Conservation (phyloP, 2,329 filamentous ascomycete species). For the Thermothelomyces thermophilus region DNA sequence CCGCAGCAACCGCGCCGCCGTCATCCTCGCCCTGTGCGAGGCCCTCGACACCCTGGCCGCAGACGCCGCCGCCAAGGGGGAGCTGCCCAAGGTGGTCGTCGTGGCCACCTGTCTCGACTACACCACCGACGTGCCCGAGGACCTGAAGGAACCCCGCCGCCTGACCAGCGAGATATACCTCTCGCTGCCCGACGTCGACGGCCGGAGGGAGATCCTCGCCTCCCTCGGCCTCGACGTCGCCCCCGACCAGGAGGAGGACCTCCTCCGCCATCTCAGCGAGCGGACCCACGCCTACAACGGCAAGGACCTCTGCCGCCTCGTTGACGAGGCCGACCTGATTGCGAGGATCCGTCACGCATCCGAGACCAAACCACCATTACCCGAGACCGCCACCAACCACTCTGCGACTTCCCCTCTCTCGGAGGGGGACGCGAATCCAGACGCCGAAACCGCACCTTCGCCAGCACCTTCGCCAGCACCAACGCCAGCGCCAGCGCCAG, state of each 20-base stretch:
- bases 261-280: conserved; percentile 57
- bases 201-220: conserved; percentile 68
- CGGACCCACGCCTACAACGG: conserved; percentile 84
- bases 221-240: conserved; percentile 45
- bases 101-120: conserved; percentile 68
- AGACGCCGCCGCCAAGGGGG: conserved; percentile 31
- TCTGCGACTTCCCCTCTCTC: conserved; percentile 1
- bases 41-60: conserved; percentile 47
- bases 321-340: conserved; percentile 41
- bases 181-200: conserved; percentile 65
- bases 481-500: conserved; percentile 19
- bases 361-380: conserved; percentile 22
- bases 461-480: conserved; percentile 19
- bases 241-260: conserved; percentile 42
- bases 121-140: conserved; percentile 62
- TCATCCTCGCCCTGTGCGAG: conserved; percentile 45
- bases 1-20: conserved; percentile 42
- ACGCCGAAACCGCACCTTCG: background rate
- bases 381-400: conserved; percentile 28
- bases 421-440: conserved; percentile 15
- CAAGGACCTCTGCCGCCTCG: conserved; percentile 63
- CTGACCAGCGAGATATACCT: conserved; percentile 65
- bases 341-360: conserved; percentile 27
- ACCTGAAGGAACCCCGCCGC: conserved; percentile 57
- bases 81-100: conserved; percentile 57